Conservation (phyloP, 306 rosid species). For the Fragaria vesca region DNA sequence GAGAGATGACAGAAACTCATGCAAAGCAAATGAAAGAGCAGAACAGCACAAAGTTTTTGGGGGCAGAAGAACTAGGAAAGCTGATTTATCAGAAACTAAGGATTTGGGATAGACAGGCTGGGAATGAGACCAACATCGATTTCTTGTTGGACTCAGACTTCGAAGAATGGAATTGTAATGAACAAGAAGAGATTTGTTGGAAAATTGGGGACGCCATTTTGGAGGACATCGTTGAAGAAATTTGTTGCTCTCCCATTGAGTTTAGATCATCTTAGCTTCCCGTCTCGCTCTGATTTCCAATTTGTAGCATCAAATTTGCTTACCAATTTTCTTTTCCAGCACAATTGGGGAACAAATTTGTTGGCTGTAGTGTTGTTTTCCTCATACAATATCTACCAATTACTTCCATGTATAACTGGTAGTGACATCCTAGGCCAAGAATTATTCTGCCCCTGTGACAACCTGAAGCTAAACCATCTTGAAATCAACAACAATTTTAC, state of each 20-base stretch:
- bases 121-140: constrained; percentile 26
- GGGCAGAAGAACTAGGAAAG: constrained; percentile 49
- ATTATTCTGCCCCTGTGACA: not conserved
- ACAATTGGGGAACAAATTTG: not conserved
- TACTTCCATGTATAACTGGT: not conserved
- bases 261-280: not conserved
- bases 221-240: constrained; percentile 43
- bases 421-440: not conserved
- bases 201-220: constrained; percentile 61
- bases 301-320: not conserved
- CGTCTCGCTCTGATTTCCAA: not conserved
- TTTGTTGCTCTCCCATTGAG: constrained; percentile 25
- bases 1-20: constrained; percentile 44
- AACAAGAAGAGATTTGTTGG: constrained; percentile 34
- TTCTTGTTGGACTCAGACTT: constrained; percentile 40
- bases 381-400: not conserved
- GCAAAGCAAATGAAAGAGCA: constrained; percentile 26
- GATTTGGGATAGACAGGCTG: constrained; percentile 36
- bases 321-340: not conserved
- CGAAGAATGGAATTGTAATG: constrained; percentile 49
- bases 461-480: not conserved
- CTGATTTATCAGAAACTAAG: constrained; percentile 41
- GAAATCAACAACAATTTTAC: not conserved
- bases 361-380: not conserved
- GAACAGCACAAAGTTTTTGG: constrained; percentile 25